Conservation (phyloP, 371 early-diverging fungal genomes). For the Coemansia sp. region DNA sequence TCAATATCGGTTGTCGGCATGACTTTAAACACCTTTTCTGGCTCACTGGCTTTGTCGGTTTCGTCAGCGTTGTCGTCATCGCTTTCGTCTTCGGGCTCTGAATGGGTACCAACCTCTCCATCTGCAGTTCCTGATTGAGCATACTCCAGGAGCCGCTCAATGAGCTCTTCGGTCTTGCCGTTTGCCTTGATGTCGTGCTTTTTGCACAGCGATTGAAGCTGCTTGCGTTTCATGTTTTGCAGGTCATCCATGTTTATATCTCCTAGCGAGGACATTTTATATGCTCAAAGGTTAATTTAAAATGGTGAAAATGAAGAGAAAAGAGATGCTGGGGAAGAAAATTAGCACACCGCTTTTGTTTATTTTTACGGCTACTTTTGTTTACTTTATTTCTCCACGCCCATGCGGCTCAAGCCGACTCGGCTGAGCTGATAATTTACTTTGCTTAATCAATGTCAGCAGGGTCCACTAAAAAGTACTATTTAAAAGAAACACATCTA, state of each 20-base stretch:
- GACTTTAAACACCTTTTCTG: constrained; percentile 22
- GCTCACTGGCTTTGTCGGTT: not conserved
- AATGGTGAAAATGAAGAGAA: not conserved
- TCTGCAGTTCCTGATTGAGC: constrained; percentile 6
- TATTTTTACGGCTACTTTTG: constrained; percentile 2
- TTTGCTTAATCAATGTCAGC: no score
- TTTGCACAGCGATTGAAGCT: constrained; percentile 48
- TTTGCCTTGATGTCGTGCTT: constrained; percentile 47
- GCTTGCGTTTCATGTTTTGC: constrained; percentile 38
- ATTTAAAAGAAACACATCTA: constrained; percentile 3
- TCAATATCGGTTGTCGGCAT: constrained; percentile 5
- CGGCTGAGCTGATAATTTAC: not conserved
- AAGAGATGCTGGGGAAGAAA: not conserved
- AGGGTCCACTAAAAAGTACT: not conserved
- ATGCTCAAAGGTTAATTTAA: not conserved
- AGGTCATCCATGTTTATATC: constrained; percentile 31
- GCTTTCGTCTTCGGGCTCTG: constrained; percentile 7
- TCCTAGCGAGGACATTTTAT: constrained; percentile 10
- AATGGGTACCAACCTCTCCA: not conserved
- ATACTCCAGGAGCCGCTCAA: constrained; percentile 22
- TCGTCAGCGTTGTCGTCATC: constrained; percentile 4
- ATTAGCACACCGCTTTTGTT: constrained; percentile 1
- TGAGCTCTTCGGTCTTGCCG: constrained; percentile 43
- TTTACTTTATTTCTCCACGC: constrained; percentile 19
- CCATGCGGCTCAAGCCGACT: constrained; percentile 13